phyloP scores from a whole-genome alignment of 2,329 filamentous ascomycete genomes.

The Aureobasidium zeae region DNA sequence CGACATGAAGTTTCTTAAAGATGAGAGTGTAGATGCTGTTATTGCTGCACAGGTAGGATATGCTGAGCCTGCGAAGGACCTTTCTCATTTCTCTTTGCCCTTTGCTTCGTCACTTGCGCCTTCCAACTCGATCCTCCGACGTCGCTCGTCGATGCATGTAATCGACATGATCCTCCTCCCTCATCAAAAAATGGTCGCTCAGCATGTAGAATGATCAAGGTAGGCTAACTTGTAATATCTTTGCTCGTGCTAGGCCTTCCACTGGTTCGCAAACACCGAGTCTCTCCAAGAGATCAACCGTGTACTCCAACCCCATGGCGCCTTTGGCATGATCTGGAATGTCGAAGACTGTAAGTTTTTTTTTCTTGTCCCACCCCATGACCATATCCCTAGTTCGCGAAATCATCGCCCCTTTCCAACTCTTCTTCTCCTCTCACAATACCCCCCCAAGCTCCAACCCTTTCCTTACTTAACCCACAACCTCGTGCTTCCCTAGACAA shows the following conservation, averaged over 20 bases:
- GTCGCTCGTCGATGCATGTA: no score
- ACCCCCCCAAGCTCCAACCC: background rate
- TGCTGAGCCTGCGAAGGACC: background rate
- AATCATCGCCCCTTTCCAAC: background rate
- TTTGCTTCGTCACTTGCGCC: background rate
- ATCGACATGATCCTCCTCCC: background rate
- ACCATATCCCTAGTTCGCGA: background rate
- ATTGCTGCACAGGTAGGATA: conserved; percentile 57
- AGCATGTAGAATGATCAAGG: no score
- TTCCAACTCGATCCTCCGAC: background rate
- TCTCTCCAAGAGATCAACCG: conserved; percentile 58
- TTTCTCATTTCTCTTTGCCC: background rate
- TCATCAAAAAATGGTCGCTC: background rate
- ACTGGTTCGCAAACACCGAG: conserved; percentile 57
- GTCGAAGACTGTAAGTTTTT: conserved; percentile 54
- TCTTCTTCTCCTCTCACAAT: conserved; percentile 4
- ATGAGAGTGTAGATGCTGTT: conserved; percentile 55
- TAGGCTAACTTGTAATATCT: conserved; percentile 17
- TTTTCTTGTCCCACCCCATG: conserved; percentile 15
- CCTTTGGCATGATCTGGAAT: conserved; percentile 64
- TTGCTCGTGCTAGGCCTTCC: conserved; percentile 28
- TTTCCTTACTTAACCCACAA: background rate
- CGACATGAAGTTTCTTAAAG: conserved; percentile 43
- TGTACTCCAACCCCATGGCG: conserved; percentile 50
- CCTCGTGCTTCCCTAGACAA: conserved; percentile 46